phyloP scores from a whole-genome alignment of 352 stramenopile species.

The Phytopythium vexans region DNA sequence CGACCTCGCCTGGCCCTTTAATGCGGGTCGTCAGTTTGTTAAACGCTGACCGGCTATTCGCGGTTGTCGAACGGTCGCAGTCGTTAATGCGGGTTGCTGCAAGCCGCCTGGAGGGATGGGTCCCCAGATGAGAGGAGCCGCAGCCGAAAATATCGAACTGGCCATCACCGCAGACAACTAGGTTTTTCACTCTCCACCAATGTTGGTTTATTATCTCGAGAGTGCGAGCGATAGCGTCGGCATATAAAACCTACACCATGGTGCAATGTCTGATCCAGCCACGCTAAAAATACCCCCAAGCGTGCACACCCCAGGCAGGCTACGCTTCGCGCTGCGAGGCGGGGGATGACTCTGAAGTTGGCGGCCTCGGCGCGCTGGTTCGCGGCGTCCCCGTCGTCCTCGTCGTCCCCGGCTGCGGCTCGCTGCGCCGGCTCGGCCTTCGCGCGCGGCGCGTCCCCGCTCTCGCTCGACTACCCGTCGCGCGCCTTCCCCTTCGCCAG shows the following conservation, averaged over 20 bases:
- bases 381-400: background rate
- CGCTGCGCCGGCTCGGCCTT: background rate
- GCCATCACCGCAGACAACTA: background rate
- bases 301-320: no score
- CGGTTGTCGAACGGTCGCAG: no score
- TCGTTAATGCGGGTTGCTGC: no score
- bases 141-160: background rate
- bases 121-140: background rate
- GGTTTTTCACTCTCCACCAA: background rate
- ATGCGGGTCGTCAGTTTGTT: no score
- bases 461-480: slow-evolving; percentile 6
- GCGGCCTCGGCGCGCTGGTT: slow-evolving; percentile 1
- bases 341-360: slow-evolving; percentile 7
- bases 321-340: background rate
- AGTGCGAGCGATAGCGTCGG: no score
- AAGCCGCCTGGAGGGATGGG: no score
- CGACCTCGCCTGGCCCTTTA: no score
- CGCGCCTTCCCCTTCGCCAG: slow-evolving; percentile 6
- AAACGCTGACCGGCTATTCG: no score
- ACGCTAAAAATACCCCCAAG: background rate
- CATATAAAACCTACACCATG: no score
- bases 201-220: background rate
- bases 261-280: no score
- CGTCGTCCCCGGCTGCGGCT: background rate
- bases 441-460: slow-evolving; percentile 1